A percentile compares a stretch with the other conserved stretches of the same genome.
phyloP scores from a whole-genome alignment of 2,329 filamentous ascomycete species.

The Phyllosticta citriasiana region DNA sequence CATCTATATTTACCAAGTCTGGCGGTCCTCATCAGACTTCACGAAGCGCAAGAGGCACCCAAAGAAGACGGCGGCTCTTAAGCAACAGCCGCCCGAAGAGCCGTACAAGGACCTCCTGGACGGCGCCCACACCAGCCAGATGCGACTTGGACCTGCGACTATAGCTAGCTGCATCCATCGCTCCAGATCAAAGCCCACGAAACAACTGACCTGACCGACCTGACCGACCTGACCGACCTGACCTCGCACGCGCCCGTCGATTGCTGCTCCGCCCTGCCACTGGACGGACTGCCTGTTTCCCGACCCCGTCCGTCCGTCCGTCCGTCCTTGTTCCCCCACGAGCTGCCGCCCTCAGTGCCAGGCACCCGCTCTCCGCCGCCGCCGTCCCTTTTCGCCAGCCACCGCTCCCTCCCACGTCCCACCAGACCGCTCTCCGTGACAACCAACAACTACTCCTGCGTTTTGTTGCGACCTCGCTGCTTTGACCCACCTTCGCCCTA shows the following conservation, averaged over 20 bases:
- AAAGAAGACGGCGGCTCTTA: neutral
- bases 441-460: conserved; percentile 1
- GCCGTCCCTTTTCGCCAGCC: neutral
- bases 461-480: conserved; percentile 3
- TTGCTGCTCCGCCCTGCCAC: neutral
- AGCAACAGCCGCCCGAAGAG: neutral
- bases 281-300: neutral
- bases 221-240: neutral
- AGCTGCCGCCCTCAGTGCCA: neutral
- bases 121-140: neutral
- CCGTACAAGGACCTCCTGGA: neutral
- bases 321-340: neutral
- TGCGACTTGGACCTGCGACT: neutral
- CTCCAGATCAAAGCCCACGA: too few relatives aligned
- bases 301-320: neutral
- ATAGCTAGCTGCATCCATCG: neutral
- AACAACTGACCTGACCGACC: neutral
- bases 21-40: conserved; percentile 8
- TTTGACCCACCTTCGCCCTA: conserved; percentile 3
- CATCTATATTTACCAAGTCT: conserved; percentile 9
- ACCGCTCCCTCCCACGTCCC: neutral
- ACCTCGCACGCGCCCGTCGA: neutral
- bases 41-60: neutral
- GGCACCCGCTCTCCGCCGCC: neutral
- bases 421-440: neutral